phyloP scores from a whole-genome alignment of 2,329 filamentous ascomycete species.

The Fusarium sulawesiense region DNA sequence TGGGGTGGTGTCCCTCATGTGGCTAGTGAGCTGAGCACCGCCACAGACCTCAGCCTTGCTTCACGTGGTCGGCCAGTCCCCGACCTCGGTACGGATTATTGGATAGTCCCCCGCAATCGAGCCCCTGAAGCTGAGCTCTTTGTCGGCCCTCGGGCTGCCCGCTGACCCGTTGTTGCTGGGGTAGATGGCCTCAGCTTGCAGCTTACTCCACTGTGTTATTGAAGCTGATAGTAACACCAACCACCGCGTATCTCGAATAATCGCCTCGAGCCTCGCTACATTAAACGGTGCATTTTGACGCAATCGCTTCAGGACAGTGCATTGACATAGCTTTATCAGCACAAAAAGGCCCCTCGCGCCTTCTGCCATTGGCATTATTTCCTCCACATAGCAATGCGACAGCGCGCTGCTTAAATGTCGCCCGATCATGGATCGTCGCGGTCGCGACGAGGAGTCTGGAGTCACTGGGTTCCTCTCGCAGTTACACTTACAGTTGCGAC shows the following conservation, averaged over 20 bases:
- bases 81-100: conserved; percentile 47
- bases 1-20: conserved; percentile 42
- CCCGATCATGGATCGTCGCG: conserved; percentile 70
- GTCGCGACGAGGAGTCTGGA: conserved; percentile 72
- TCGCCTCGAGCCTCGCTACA: conserved; percentile 32
- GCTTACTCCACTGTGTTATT: conserved; percentile 44
- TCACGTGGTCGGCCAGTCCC: conserved; percentile 36
- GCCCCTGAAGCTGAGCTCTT: conserved; percentile 43
- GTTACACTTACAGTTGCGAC: conserved; percentile 90
- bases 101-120: conserved; percentile 40
- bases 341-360: conserved; percentile 33
- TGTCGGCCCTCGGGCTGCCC: conserved; percentile 43
- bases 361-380: conserved; percentile 37
- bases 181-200: conserved; percentile 42
- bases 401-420: conserved; percentile 62
- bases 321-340: conserved; percentile 1
- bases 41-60: conserved; percentile 23
- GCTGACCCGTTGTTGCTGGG: conserved; percentile 46
- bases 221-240: conserved; percentile 46
- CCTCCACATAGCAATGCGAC: conserved; percentile 51
- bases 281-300: conserved; percentile 20
- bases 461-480: conserved; percentile 90
- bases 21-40: conserved; percentile 28
- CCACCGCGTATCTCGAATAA: conserved; percentile 45
- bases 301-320: conserved; percentile 12